Percentiles rank a stretch among this genome's conserved stretches.
Conservation (phyloP, 148 eudicot genomes). For the Beta vulgaris region DNA sequence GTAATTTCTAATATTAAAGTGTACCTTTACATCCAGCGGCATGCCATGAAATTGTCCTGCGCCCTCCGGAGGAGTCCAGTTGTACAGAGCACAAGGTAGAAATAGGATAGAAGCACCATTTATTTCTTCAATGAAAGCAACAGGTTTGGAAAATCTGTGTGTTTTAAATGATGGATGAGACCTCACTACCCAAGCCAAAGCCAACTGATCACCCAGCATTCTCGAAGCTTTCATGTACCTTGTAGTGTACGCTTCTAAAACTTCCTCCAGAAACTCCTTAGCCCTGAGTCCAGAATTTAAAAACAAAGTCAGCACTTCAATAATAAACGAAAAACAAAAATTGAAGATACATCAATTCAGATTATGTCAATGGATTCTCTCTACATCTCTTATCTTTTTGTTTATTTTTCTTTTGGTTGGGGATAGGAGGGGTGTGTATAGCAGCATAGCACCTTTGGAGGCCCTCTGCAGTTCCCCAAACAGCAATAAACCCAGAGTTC, state of each 20-base stretch:
- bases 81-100: slow-evolving; percentile 79
- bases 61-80: slow-evolving; percentile 99
- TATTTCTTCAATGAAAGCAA: slow-evolving; percentile 54
- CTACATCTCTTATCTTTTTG: not conserved
- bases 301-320: not conserved
- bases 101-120: slow-evolving; percentile 72
- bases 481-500: slow-evolving; percentile 93
- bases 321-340: not conserved
- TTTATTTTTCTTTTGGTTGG: not conserved
- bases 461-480: slow-evolving; percentile 79
- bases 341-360: too few relatives aligned
- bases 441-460: slow-evolving; percentile 50
- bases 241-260: slow-evolving; percentile 61
- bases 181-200: slow-evolving; percentile 85
- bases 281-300: slow-evolving; percentile 47
- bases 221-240: slow-evolving; percentile 89
- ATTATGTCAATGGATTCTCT: not conserved
- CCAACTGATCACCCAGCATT: slow-evolving; percentile 97
- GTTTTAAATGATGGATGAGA: slow-evolving; percentile 69
- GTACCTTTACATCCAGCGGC: slow-evolving; percentile 97
- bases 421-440: not conserved
- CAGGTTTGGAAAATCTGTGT: slow-evolving; percentile 53
- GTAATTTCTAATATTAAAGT: not conserved
- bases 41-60: slow-evolving; percentile 99
- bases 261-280: slow-evolving; percentile 67